phyloP scores from a whole-genome alignment of 345 rosid species.

The Tarenaya hassleriana region DNA sequence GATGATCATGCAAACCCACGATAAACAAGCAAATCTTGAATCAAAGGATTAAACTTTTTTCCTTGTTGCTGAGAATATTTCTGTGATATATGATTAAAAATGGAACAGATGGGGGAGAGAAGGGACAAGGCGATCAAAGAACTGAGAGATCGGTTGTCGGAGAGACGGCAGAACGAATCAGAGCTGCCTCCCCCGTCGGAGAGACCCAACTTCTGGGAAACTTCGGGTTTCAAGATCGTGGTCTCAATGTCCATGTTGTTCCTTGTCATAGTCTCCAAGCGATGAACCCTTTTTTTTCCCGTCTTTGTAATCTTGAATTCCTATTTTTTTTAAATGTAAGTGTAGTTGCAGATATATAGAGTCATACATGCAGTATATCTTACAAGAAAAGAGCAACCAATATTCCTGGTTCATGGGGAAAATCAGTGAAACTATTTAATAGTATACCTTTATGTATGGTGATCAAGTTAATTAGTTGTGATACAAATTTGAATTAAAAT shows the following conservation, averaged over 20 bases:
- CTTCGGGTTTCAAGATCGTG: slow-evolving; percentile 67
- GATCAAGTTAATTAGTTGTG: too few species aligned
- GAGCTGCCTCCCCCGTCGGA: slow-evolving; percentile 23
- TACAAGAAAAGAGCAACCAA: too few species aligned
- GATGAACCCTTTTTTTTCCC: slow-evolving; percentile 30
- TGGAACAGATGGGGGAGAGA: slow-evolving; percentile 64
- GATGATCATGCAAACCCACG: too few species aligned
- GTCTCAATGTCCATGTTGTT: slow-evolving; percentile 88
- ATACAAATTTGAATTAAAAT: too few species aligned
- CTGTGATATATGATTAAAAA: background rate
- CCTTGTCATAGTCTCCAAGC: slow-evolving; percentile 67
- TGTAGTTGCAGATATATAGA: slow-evolving; percentile 23
- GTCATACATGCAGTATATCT: too few species aligned
- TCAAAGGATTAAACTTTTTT: background rate
- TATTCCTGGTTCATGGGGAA: too few species aligned
- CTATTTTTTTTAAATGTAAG: slow-evolving; percentile 6
- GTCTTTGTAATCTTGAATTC: slow-evolving; percentile 14
- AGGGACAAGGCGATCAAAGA: slow-evolving; percentile 75
- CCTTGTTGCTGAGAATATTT: background rate
- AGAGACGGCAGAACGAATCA: slow-evolving; percentile 34
- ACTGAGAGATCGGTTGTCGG: slow-evolving; percentile 54
- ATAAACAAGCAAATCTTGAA: too few species aligned
- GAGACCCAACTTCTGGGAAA: slow-evolving; percentile 76
- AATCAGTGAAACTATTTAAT: too few species aligned
- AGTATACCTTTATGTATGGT: too few species aligned